phyloP scores from a whole-genome alignment of 805 yeast species.

The Kazachstania taianensis region DNA sequence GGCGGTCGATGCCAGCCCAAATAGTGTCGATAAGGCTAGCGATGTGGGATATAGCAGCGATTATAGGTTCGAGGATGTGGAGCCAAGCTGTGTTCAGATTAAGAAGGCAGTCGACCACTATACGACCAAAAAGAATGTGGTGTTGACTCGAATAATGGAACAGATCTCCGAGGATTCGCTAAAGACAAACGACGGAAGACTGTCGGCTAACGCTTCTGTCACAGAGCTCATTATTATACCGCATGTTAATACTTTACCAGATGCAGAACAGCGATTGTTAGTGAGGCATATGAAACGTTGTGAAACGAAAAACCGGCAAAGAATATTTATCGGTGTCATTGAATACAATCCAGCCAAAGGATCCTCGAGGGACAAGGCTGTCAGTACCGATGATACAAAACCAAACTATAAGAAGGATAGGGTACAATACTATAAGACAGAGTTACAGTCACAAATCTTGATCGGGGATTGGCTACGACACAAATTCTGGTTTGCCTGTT shows the following conservation, averaged over 20 bases:
- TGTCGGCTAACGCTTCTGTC: neutral
- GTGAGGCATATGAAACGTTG: slow-evolving; percentile 8
- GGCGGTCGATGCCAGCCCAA: slow-evolving; percentile 1
- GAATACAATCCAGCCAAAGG: slow-evolving; percentile 5
- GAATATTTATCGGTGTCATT: slow-evolving; percentile 10
- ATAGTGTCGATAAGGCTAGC: neutral
- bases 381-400: neutral
- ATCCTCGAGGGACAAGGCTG: neutral
- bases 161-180: too few species aligned
- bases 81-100: neutral
- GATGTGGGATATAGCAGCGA: neutral
- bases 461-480: slow-evolving; percentile 31
- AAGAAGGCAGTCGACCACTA: neutral
- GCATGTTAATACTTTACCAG: slow-evolving; percentile 9
- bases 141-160: neutral
- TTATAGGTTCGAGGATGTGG: neutral
- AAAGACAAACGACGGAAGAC: neutral
- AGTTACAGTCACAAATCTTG: slow-evolving; percentile 7
- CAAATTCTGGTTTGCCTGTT: slow-evolving; percentile 30
- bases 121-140: neutral
- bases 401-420: slow-evolving; percentile 1
- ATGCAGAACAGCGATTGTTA: slow-evolving; percentile 9
- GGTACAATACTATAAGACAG: slow-evolving; percentile 1
- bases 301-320: neutral
- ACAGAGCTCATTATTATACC: slow-evolving; percentile 11